Percentiles rank a stretch among this genome's conserved stretches.
Evolutionary conservation across 169 alveolate species (phyloP).

Genomic region (Eimeria tenella): DNA sequence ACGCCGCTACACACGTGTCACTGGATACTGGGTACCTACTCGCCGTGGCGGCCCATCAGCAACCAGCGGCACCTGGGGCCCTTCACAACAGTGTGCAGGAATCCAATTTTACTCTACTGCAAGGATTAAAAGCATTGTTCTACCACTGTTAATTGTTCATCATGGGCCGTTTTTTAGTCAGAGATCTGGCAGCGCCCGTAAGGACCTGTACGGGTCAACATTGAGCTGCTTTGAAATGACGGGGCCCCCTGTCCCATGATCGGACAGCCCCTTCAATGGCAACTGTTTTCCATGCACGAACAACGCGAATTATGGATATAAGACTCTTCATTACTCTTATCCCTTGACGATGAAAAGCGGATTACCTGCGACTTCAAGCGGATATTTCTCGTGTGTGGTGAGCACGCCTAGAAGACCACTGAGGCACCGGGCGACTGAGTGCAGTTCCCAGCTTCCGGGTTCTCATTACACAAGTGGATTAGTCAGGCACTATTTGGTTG

Average conservation of each 20-base stretch:
- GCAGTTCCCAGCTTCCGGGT: no score
- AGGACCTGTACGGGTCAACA: not conserved
- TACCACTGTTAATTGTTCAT: not conserved
- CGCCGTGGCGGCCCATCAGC: slow-evolving; percentile 45
- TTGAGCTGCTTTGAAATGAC: not conserved
- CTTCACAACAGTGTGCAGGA: not conserved
- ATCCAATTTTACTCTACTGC: not conserved
- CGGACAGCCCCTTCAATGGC: not conserved
- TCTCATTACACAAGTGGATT: no score
- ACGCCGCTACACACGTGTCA: slow-evolving; percentile 11
- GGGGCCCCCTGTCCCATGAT: slow-evolving; percentile 49
- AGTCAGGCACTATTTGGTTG: no score
- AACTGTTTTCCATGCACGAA: no score
- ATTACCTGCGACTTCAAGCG: no score
- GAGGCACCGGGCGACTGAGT: no score
- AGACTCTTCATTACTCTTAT: no score
- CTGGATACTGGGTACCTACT: not conserved
- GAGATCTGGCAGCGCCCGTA: not conserved
- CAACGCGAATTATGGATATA: no score
- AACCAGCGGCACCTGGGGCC: slow-evolving; percentile 34
- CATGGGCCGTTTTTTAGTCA: not conserved
- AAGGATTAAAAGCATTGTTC: not conserved
- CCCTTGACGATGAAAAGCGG: no score
- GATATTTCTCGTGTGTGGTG: no score
- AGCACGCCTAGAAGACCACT: no score